Base-by-base conservation (phyloP, 1,284 basidiomycete species). In the Stereum hirsutum region DNA sequence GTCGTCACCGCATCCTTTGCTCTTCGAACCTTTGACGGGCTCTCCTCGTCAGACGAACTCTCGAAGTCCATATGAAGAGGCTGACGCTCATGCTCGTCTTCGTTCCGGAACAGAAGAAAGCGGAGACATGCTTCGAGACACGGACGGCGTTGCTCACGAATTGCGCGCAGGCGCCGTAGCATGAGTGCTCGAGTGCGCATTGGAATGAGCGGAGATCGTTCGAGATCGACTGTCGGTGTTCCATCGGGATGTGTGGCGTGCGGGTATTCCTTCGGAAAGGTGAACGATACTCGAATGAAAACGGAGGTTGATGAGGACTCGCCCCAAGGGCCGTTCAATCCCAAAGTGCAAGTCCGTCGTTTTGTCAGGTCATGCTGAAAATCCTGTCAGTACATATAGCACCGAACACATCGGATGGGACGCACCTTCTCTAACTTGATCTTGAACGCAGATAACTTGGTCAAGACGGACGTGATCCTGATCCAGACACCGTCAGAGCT, bases 261-360 rank as follows among this genome's bases (percentile, higher is more conserved):
- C 0, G 92, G 91, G 55, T 97, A 97, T 38, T 78, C 76, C 25
- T 77, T 71, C 1, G 93, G 92, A 57, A 96, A 96, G 2, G 79
- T 81, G 65, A 95, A 94, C 5, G 89, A 85, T n/a, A 94, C 78
- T 1, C 93, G 81, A 43, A 95, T 80, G 65, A 89, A 92, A 4
- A 86, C 81, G 17, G 74, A 81, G 4, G 75, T 83, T 12, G 66
- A 77, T 45, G 33, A 35, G 10, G 14, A 17, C 23, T 85, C 84
- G 8, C 89, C 90, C 91, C 92, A 95, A 1, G 91, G 92, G 0
- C 90, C 90, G 54, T 91, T 83, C 38, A 96, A 66, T 6, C 89
- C 87, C 42, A 96, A 72, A 2, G 89, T 93, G 51, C 89, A 89
- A 14, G 79, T 86, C 23, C 90, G 75, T 54, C 80, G 81, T 56